Conservation (phyloP, 2,329 filamentous ascomycete species). For the Verticillium nubilum region DNA sequence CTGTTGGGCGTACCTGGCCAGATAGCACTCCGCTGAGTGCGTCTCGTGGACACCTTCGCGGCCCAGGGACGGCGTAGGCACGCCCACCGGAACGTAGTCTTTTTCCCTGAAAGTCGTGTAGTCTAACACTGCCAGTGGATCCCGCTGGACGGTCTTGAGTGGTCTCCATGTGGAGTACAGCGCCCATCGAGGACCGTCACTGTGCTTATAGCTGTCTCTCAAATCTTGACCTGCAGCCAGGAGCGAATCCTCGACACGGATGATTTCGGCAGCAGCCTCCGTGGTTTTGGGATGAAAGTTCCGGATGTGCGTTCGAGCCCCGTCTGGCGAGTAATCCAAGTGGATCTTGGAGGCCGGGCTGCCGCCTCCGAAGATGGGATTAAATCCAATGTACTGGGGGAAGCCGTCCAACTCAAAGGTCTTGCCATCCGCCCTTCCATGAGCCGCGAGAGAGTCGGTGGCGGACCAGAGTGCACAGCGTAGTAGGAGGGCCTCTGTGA, state of each 20-base stretch:
- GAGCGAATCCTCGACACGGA: conserved; percentile 13
- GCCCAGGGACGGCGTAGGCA: background rate
- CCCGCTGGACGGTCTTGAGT: background rate
- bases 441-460: conserved; percentile 8
- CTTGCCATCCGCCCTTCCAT: background rate
- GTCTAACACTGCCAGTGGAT: background rate
- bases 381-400: conserved; percentile 18
- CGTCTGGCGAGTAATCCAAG: conserved; percentile 20
- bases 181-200: conserved; percentile 11
- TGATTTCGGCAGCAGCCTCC: conserved; percentile 13
- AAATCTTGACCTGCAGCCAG: background rate
- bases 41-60: background rate
- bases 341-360: conserved; percentile 22
- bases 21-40: background rate
- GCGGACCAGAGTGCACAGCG: conserved; percentile 1
- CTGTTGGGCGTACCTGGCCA: background rate
- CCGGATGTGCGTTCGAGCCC: conserved; percentile 19
- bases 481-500: conserved; percentile 17
- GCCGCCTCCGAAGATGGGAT: conserved; percentile 11
- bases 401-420: background rate
- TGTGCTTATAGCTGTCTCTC: conserved; percentile 6
- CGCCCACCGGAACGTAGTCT: background rate
- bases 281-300: conserved; percentile 17
- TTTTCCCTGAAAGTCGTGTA: background rate
- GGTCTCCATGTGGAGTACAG: conserved; percentile 15